Conservation (phyloP, 2,329 filamentous ascomycete species). For the Endoconidiophora polonica region DNA sequence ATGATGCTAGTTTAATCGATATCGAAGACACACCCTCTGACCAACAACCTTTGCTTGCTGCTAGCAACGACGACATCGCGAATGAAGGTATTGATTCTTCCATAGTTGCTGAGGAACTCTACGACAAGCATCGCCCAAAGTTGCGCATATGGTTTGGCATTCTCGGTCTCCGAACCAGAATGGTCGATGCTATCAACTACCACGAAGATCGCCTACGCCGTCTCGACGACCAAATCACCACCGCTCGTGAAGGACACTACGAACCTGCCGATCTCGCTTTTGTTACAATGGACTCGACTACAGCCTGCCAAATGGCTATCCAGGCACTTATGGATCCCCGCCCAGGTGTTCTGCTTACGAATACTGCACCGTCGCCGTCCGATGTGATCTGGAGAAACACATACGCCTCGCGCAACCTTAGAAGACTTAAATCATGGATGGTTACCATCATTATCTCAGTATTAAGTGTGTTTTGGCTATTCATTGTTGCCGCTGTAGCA, state of each 20-base stretch:
- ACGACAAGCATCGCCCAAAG: slow-evolving; percentile 36
- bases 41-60: background rate
- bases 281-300: slow-evolving; percentile 92
- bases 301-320: slow-evolving; percentile 84
- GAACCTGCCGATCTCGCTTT: slow-evolving; percentile 71
- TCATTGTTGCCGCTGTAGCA: slow-evolving; percentile 64
- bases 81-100: background rate
- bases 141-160: slow-evolving; percentile 65
- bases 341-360: slow-evolving; percentile 70
- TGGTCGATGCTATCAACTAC: slow-evolving; percentile 83
- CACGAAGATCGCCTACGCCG: slow-evolving; percentile 72
- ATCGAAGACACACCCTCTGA: slow-evolving; percentile 3
- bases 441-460: slow-evolving; percentile 72
- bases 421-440: slow-evolving; percentile 64
- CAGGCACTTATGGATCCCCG: slow-evolving; percentile 86
- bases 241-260: slow-evolving; percentile 59
- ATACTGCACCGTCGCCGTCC: slow-evolving; percentile 69
- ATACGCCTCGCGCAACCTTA: slow-evolving; percentile 56
- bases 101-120: slow-evolving; percentile 13
- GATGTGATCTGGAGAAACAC: slow-evolving; percentile 96
- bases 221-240: slow-evolving; percentile 57
- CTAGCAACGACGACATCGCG: background rate
- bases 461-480: slow-evolving; percentile 76
- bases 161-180: slow-evolving; percentile 52
- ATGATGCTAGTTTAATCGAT: slow-evolving; percentile 6